Conservation (phyloP, 1,139 yeast species). For the Pichia sp. region DNA sequence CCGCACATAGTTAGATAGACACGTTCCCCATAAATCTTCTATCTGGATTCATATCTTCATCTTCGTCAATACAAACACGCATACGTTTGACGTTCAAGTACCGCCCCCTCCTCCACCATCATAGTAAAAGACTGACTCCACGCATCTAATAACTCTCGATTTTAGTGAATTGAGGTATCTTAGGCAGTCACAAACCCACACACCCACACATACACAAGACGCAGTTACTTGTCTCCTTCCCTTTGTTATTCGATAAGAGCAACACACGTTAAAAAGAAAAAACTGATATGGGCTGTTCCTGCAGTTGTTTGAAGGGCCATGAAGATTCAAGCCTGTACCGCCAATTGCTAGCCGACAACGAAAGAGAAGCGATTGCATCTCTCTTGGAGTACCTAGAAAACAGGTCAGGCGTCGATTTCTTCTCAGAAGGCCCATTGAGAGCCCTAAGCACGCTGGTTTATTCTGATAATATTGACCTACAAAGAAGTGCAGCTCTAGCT, state of each 20-base stretch:
- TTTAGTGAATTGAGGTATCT: background rate
- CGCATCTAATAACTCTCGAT: background rate
- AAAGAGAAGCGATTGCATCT: slow-evolving; percentile 91
- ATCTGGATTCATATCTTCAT: too few relatives aligned
- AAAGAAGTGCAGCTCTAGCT: slow-evolving; percentile 96
- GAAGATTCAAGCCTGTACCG: slow-evolving; percentile 53
- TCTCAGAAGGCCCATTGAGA: slow-evolving; percentile 82
- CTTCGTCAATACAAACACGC: too few relatives aligned
- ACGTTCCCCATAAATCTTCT: too few relatives aligned
- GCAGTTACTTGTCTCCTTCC: too few relatives aligned
- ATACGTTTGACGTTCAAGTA: background rate
- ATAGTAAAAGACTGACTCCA: background rate
- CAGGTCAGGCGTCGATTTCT: slow-evolving; percentile 82
- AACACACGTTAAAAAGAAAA: background rate
- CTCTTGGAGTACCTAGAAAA: slow-evolving; percentile 85
- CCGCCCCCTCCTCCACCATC: background rate
- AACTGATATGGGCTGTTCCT: slow-evolving; percentile 58
- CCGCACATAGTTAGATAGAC: too few relatives aligned
- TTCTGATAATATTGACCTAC: slow-evolving; percentile 90
- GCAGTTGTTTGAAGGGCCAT: slow-evolving; percentile 46
- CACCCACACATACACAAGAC: background rate
- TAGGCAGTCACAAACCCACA: background rate
- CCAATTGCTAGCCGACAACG: slow-evolving; percentile 92
- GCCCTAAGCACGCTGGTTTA: slow-evolving; percentile 91
- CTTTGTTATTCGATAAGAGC: too few relatives aligned